Conservation (phyloP, 768 basidiomycete genomes). For the Leccinellum rugosiceps region DNA sequence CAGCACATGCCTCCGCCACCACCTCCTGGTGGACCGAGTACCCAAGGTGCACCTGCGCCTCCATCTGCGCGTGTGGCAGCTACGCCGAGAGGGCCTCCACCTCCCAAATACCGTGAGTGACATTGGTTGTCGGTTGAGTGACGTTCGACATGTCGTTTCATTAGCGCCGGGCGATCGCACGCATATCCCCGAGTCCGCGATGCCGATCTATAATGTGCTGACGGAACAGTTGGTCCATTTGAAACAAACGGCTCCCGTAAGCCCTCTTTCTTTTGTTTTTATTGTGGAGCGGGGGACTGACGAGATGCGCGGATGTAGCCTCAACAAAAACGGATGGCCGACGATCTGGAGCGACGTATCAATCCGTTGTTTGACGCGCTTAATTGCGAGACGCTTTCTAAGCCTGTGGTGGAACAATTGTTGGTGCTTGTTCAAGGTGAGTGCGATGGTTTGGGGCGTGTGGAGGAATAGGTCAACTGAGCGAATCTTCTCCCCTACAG, state of each 20-base stretch:
- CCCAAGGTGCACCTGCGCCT: slow-evolving; percentile 19
- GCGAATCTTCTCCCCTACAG: slow-evolving; percentile 44
- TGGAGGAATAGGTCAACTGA: background rate
- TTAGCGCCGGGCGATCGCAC: slow-evolving; percentile 85
- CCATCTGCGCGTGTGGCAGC: slow-evolving; percentile 30
- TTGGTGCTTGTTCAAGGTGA: slow-evolving; percentile 70
- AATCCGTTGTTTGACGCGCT: slow-evolving; percentile 88
- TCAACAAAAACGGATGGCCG: slow-evolving; percentile 78
- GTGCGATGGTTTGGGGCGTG: slow-evolving; percentile 19
- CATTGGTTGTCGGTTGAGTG: background rate
- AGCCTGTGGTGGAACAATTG: slow-evolving; percentile 67
- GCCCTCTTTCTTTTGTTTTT: slow-evolving; percentile 18
- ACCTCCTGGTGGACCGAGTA: slow-evolving; percentile 27
- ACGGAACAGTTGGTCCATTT: slow-evolving; percentile 58
- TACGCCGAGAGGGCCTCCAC: slow-evolving; percentile 38
- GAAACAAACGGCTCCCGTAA: slow-evolving; percentile 73
- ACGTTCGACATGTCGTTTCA: background rate
- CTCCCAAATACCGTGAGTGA: slow-evolving; percentile 60
- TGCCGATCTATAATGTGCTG: slow-evolving; percentile 66
- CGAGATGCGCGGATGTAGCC: slow-evolving; percentile 46
- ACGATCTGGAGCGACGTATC: slow-evolving; percentile 84
- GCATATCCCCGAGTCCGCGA: slow-evolving; percentile 77
- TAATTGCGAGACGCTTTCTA: slow-evolving; percentile 82
- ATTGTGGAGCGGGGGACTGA: background rate
- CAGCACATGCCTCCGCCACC: slow-evolving; percentile 22